These are phyloP conservation scores for Crithidia acanthocephali DNA, from an alignment of 208 protist genomes.

Conservation along the genomic window DNA sequence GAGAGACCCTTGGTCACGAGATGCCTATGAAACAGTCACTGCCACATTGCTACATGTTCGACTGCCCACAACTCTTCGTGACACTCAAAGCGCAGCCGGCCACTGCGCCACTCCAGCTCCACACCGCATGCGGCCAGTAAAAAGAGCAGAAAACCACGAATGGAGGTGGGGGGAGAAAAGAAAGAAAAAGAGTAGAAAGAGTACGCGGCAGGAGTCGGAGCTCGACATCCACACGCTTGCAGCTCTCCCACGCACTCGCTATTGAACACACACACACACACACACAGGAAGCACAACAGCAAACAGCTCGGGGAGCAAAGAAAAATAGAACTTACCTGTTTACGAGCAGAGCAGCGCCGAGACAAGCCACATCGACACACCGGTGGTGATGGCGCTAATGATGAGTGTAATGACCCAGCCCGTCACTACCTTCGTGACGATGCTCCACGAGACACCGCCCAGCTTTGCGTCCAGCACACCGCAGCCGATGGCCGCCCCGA, in stretches of 20 bases:
- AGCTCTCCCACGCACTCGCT: no score
- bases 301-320: no score
- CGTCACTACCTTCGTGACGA: slow-evolving; percentile 74
- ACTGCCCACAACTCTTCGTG: no score
- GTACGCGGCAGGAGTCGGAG: no score
- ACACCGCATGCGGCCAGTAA: not conserved
- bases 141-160: not conserved
- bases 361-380: slow-evolving; percentile 50
- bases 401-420: slow-evolving; percentile 82
- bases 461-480: slow-evolving; percentile 70
- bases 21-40: no score
- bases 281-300: not conserved
- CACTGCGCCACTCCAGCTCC: not conserved
- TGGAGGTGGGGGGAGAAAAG: not conserved
- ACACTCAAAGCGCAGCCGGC: no score
- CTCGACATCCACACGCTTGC: no score
- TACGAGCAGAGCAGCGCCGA: slow-evolving; percentile 43
- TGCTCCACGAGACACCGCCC: slow-evolving; percentile 64
- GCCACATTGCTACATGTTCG: no score
- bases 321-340: not conserved
- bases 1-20: no score
- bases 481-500: slow-evolving; percentile 80
- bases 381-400: slow-evolving; percentile 72
- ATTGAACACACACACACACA: not conserved
- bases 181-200: not conserved